Conservation (phyloP, 2,329 filamentous ascomycete species). For the Penicillium griseofulvum region DNA sequence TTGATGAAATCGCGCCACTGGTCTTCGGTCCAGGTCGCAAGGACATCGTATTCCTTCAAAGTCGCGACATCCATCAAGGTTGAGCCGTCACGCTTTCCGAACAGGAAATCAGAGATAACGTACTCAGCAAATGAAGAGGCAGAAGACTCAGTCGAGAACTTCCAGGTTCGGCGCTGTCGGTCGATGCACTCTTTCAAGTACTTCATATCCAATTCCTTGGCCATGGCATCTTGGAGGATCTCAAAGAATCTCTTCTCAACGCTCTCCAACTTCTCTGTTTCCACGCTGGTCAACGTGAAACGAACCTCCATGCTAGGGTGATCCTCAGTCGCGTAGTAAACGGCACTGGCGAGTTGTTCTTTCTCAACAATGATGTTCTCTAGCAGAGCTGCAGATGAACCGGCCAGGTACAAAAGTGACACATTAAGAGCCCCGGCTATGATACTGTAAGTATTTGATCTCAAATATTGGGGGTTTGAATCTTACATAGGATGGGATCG, state of each 20-base stretch:
- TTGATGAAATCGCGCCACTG: conserved; percentile 81
- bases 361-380: conserved; percentile 92
- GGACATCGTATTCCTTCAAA: conserved; percentile 58
- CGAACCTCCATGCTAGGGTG: conserved; percentile 80
- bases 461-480: background rate
- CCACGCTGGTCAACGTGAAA: conserved; percentile 82
- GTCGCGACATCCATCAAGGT: conserved; percentile 61
- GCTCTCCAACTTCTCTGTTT: conserved; percentile 76
- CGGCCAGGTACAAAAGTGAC: conserved; percentile 80
- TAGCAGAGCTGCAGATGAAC: conserved; percentile 86
- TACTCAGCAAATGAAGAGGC: conserved; percentile 78
- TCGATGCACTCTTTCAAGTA: conserved; percentile 87
- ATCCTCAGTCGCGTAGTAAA: conserved; percentile 75
- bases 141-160: conserved; percentile 78
- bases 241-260: conserved; percentile 85
- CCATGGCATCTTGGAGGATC: conserved; percentile 73
- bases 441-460: conserved; percentile 18
- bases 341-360: conserved; percentile 84
- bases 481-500: conserved; percentile 59
- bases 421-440: conserved; percentile 70
- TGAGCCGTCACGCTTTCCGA: conserved; percentile 79
- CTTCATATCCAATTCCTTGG: conserved; percentile 77
- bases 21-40: conserved; percentile 76
- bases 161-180: conserved; percentile 75
- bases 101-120: conserved; percentile 89